A percentile compares a stretch with the other conserved stretches of the same genome.
phyloP scores from a whole-genome alignment of 1,139 yeast genomes.

The Debaryomycetaceae sp. region DNA sequence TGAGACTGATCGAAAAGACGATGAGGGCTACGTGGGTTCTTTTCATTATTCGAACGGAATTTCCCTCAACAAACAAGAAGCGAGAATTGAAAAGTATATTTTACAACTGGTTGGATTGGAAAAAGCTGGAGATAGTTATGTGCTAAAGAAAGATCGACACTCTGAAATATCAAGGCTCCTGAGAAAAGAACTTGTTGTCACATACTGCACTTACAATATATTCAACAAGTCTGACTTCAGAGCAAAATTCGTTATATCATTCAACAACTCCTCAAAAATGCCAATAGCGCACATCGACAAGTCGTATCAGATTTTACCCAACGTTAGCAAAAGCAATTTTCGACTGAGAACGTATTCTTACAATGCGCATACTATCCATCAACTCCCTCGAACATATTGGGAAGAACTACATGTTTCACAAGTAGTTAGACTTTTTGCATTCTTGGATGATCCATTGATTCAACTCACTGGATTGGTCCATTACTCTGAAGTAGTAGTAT shows the following conservation, averaged over 20 bases:
- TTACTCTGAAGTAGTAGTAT: slow-evolving; percentile 19
- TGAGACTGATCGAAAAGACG: slow-evolving; percentile 17
- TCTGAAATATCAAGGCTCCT: slow-evolving; percentile 12
- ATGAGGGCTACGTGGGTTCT: slow-evolving; percentile 41
- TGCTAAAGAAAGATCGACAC: slow-evolving; percentile 11
- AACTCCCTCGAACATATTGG: slow-evolving; percentile 24
- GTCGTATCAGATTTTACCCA: slow-evolving; percentile 27
- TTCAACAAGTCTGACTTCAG: slow-evolving; percentile 47
- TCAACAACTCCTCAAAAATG: slow-evolving; percentile 17
- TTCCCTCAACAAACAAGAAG: slow-evolving; percentile 16
- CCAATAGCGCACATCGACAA: slow-evolving; percentile 25
- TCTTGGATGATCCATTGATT: slow-evolving; percentile 31
- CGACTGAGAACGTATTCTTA: slow-evolving; percentile 15
- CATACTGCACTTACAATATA: slow-evolving; percentile 49
- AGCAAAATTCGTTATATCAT: slow-evolving; percentile 30
- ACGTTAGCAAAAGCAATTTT: slow-evolving; percentile 11
- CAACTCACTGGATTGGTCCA: slow-evolving; percentile 36
- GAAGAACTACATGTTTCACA: slow-evolving; percentile 36
- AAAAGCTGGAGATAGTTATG: slow-evolving; percentile 14
- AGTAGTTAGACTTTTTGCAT: slow-evolving; percentile 27
- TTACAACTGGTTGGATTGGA: slow-evolving; percentile 26
- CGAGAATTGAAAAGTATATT: slow-evolving; percentile 29
- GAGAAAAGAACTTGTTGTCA: slow-evolving; percentile 37
- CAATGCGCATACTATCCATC: slow-evolving; percentile 17
- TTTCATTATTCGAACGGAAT: slow-evolving; percentile 41